A percentile compares a stretch with the other conserved stretches of the same genome.
phyloP scores from a whole-genome alignment of 176 grass and related monocot species.

The Elymus sibiricus region DNA sequence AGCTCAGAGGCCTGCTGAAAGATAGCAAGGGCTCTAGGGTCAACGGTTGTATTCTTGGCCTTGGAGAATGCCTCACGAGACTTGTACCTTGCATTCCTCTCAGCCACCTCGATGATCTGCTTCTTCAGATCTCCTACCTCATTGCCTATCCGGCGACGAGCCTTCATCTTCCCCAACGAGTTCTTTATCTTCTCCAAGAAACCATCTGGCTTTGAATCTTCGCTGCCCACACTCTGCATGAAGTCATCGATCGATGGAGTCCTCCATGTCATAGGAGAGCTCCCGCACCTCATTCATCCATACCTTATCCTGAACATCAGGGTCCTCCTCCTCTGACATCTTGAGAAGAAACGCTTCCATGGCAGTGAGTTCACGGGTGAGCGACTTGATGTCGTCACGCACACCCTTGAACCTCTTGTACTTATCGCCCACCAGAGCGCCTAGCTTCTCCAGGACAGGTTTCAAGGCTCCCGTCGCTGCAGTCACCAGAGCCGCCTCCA shows the following conservation, averaged over 20 bases:
- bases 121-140: not conserved
- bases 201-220: not conserved
- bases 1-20: not conserved
- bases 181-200: not conserved
- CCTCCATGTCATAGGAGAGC: not conserved
- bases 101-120: not conserved
- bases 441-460: accelerated
- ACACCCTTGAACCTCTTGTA: not conserved
- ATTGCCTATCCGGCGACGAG: not conserved
- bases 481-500: not conserved
- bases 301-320: not conserved
- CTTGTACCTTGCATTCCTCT: not conserved
- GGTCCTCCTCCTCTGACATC: not conserved
- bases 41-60: not conserved
- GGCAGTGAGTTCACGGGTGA: not conserved
- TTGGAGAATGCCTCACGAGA: not conserved
- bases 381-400: not conserved
- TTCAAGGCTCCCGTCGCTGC: not conserved
- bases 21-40: not conserved
- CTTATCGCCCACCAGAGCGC: accelerated
- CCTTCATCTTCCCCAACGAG: not conserved
- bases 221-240: not conserved
- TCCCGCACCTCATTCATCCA: not conserved
- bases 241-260: not conserved
- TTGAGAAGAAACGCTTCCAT: not conserved